Base-by-base conservation (phyloP, 2,329 filamentous ascomycete genomes). In the Cryphonectria carpinicola region DNA sequence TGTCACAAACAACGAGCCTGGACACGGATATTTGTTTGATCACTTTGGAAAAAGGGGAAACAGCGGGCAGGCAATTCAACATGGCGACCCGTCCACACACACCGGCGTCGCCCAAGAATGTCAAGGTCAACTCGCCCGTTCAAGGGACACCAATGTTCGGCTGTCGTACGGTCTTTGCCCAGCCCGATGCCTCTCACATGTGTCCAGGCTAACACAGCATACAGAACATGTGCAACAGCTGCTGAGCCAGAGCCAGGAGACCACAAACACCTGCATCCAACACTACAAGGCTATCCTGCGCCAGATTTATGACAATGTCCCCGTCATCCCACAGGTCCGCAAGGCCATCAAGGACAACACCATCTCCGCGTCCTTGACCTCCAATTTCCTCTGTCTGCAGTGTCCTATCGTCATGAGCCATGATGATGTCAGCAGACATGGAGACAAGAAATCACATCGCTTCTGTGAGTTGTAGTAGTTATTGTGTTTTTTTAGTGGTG, bases 251-350 rank as follows among this genome's bases (percentile, higher is more conserved):
- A 85, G 83, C 62, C 87, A 89, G 73, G 88, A 90, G 73, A 87
- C 88, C 22, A 90, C 89, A 80, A 90, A 92, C 75, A 89, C 86
- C 73, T 91, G 90, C 28, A 88, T 93, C 72, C 84, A 88, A 69
- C 88, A 92, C 76, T 95, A 95, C 81, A 92, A 91, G 77, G 87
- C 88, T 77, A 88, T 93, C 71, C 84, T 94, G 54, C 86, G 90
- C 72, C 88, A 88, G 70, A 90, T 95, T 74, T 91, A 91, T 80
- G 91, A 94, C 79, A 85, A 87, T 73, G 88, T 84, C 65, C 89
- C 87, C 67, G 85, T 90, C 77, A 86, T 91, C 64, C 85, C 87
- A 37, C 91, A 92, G 79, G 93, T 89, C 7, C 89, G 86, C 71
- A 91, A 88, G 74, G 83, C 82, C 65, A 76, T 83, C 41, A 88